phyloP scores from a whole-genome alignment of 768 basidiomycete species.

The Mycena polygramma region DNA sequence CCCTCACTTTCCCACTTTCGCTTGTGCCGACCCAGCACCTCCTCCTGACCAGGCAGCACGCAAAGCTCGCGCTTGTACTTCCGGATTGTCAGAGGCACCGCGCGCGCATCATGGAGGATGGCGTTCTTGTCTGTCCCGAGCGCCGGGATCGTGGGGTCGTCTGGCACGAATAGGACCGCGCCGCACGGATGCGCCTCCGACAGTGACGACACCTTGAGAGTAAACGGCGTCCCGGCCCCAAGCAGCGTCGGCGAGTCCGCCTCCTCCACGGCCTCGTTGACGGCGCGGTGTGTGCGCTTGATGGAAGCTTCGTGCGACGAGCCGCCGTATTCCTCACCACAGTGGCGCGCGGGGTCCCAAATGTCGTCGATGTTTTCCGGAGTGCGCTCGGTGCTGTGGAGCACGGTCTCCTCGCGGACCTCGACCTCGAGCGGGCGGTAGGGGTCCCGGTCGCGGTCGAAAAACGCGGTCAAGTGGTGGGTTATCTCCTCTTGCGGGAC shows the following conservation, averaged over 20 bases:
- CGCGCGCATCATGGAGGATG: no score
- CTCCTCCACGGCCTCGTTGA: neutral
- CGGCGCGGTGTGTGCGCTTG: neutral
- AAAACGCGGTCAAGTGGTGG: neutral
- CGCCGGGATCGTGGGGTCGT: slow-evolving; percentile 4
- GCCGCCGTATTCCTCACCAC: neutral
- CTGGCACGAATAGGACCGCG: slow-evolving; percentile 19
- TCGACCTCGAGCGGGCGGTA: neutral
- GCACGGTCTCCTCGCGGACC: slow-evolving; percentile 8
- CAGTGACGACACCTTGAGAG: neutral
- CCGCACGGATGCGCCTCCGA: neutral
- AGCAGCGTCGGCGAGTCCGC: neutral
- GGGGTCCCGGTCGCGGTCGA: neutral
- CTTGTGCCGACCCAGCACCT: slow-evolving; percentile 10
- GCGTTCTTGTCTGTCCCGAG: neutral
- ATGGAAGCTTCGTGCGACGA: neutral
- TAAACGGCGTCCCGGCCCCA: neutral
- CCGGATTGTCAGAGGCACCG: neutral
- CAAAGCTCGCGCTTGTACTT: neutral
- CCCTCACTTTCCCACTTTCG: neutral
- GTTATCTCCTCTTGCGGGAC: neutral
- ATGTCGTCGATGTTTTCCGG: slow-evolving; percentile 5
- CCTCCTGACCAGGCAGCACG: neutral
- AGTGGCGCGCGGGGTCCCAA: neutral
- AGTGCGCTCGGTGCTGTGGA: slow-evolving; percentile 17